A percentile compares a stretch with the other conserved stretches of the same genome.
Evolutionary conservation across 2,329 filamentous ascomycete species (phyloP).

Genomic region (Xylaria sp.): DNA sequence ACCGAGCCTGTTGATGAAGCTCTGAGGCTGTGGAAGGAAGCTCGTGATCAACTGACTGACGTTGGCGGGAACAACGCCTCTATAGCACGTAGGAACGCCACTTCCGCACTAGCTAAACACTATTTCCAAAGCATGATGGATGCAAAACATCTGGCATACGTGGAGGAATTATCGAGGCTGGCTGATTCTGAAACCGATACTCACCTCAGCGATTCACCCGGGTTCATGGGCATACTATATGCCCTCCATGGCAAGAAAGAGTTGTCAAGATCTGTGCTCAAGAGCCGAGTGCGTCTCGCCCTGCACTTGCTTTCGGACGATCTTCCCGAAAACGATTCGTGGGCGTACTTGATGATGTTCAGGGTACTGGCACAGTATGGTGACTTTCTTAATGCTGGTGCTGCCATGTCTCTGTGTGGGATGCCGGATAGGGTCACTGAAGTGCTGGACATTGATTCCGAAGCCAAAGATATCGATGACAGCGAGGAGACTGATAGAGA

Average conservation of each 20-base stretch:
- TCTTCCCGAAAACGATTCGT: conserved; percentile 23
- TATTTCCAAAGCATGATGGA: conserved; percentile 34
- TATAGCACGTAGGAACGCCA: conserved; percentile 9
- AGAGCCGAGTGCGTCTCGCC: conserved; percentile 10
- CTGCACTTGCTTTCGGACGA: conserved; percentile 27
- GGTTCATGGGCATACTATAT: conserved; percentile 27
- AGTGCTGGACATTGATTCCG: not conserved
- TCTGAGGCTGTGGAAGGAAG: conserved; percentile 29
- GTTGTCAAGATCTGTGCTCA: conserved; percentile 17
- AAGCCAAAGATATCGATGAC: not conserved
- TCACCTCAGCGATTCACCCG: conserved; percentile 8
- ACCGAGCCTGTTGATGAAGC: conserved; percentile 26
- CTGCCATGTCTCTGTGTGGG: conserved; percentile 13
- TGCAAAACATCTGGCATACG: conserved; percentile 10
- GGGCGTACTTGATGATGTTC: conserved; percentile 10
- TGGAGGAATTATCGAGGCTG: conserved; percentile 23
- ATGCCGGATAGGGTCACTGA: conserved; percentile 3
- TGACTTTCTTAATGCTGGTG: conserved; percentile 7
- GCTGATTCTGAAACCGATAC: conserved; percentile 10
- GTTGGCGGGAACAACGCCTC: conserved; percentile 30
- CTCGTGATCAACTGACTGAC: conserved; percentile 24
- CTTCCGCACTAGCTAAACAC: conserved; percentile 27
- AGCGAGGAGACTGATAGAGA: not conserved
- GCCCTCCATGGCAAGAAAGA: conserved; percentile 20
- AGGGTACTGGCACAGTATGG: conserved; percentile 9